Conservation (phyloP, 1,139 yeast species). For the Groenewaldozyma auringiensis region DNA sequence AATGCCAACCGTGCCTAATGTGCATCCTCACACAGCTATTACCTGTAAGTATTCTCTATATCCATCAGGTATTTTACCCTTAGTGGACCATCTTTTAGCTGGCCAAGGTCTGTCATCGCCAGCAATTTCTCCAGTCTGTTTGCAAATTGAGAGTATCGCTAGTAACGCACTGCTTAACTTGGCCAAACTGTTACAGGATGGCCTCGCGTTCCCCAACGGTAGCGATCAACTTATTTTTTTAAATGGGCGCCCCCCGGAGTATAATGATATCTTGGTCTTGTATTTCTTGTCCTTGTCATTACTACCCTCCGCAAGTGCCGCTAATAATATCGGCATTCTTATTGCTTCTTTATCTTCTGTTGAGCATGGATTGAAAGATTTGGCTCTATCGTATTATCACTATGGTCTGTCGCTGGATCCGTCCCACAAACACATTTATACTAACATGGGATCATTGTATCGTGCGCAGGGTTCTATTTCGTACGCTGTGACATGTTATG, state of each 20-base stretch:
- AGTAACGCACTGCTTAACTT: slow-evolving; percentile 29
- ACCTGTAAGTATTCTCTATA: background rate
- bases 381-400: slow-evolving; percentile 28
- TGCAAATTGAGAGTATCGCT: slow-evolving; percentile 15
- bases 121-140: too few relatives aligned
- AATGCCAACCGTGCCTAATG: background rate
- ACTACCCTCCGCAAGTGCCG: slow-evolving; percentile 29
- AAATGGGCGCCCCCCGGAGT: slow-evolving; percentile 26
- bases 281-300: slow-evolving; percentile 28
- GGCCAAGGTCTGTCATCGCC: background rate
- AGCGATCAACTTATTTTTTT: slow-evolving; percentile 23
- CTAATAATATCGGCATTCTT: slow-evolving; percentile 31
- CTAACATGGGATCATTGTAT: slow-evolving; percentile 30
- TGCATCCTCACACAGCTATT: background rate
- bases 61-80: background rate
- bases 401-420: slow-evolving; percentile 29
- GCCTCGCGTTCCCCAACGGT: slow-evolving; percentile 25
- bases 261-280: slow-evolving; percentile 25
- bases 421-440: slow-evolving; percentile 30
- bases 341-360: slow-evolving; percentile 20
- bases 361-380: slow-evolving; percentile 6
- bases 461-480: slow-evolving; percentile 28
- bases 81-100: background rate
- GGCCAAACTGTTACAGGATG: slow-evolving; percentile 32
- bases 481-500: slow-evolving; percentile 30